These are phyloP conservation scores for Elaphomyces granulatus DNA, from an alignment of 495 filamentous ascomycete genomes.

Conservation along the genomic window DNA sequence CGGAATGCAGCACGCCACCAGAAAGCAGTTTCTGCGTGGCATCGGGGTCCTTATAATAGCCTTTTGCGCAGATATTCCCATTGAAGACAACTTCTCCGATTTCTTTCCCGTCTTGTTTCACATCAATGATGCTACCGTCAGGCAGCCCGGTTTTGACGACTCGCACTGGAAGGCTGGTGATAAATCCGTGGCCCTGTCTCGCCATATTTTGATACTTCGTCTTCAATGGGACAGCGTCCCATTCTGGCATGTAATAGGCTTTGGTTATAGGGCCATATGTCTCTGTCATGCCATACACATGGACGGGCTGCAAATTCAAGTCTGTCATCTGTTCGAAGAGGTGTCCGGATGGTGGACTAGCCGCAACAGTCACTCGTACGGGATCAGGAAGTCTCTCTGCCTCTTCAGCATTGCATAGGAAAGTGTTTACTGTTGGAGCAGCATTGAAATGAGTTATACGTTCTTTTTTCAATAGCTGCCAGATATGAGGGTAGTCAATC, in stretches of 20 bases:
- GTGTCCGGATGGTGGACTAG: conserved; percentile 73
- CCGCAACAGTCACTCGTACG: conserved; percentile 85
- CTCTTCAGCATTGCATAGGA: conserved; percentile 63
- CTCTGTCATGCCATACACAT: conserved; percentile 91
- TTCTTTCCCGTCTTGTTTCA: conserved; percentile 66
- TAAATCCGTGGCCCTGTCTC: conserved; percentile 82
- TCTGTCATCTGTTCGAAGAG: conserved; percentile 85
- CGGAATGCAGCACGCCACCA: conserved; percentile 76
- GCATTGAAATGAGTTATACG: conserved; percentile 89
- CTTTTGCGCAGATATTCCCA: conserved; percentile 85
- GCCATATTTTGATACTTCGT: conserved; percentile 82
- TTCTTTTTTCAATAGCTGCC: conserved; percentile 71
- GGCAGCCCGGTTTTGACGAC: conserved; percentile 66
- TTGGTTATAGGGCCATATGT: conserved; percentile 96
- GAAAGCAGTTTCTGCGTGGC: conserved; percentile 80
- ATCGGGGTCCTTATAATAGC: conserved; percentile 79
- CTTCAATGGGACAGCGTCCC: conserved; percentile 52
- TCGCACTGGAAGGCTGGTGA: conserved; percentile 67
- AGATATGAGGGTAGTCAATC: conserved; percentile 88
- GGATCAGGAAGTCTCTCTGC: conserved; percentile 53
- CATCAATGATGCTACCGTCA: conserved; percentile 56
- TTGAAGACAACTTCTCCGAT: conserved; percentile 85
- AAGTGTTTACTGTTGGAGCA: conserved; percentile 89
- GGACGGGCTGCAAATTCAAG: conserved; percentile 79
- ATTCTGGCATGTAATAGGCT: conserved; percentile 70